phyloP scores from a whole-genome alignment of 805 yeast genomes.

The Torulaspora franciscae region DNA sequence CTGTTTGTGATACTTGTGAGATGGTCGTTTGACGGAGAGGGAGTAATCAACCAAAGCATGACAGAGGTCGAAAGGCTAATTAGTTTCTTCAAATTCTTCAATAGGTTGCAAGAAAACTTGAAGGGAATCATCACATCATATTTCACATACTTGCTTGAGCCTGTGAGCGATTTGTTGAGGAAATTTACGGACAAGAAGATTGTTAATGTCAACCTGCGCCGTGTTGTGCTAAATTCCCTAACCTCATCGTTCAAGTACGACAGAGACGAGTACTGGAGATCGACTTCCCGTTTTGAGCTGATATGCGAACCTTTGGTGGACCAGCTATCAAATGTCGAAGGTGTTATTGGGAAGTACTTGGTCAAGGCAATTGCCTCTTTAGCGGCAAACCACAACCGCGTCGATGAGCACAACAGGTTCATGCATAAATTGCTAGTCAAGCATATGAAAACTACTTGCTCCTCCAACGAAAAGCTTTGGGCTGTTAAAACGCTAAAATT shows the following conservation, averaged over 20 bases:
- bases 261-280: constrained; percentile 92
- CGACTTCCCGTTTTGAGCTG: constrained; percentile 75
- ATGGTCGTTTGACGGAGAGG: constrained; percentile 91
- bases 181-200: constrained; percentile 44
- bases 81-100: constrained; percentile 82
- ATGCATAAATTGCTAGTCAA: constrained; percentile 59
- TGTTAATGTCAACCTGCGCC: constrained; percentile 54
- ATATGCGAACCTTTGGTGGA: constrained; percentile 56
- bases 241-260: constrained; percentile 81
- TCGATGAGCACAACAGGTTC: constrained; percentile 66
- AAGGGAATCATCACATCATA: constrained; percentile 85
- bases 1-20: constrained; percentile 77
- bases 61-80: constrained; percentile 53
- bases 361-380: constrained; percentile 76
- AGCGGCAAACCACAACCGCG: constrained; percentile 63
- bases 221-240: constrained; percentile 67
- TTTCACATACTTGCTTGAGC: constrained; percentile 77
- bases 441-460: constrained; percentile 62
- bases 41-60: constrained; percentile 43
- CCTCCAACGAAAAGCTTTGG: constrained; percentile 64
- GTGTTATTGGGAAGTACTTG: constrained; percentile 69
- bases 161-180: constrained; percentile 53
- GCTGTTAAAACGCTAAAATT: constrained; percentile 73
- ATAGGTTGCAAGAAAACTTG: constrained; percentile 74
- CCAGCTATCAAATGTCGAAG: constrained; percentile 67